phyloP scores from a whole-genome alignment of 495 filamentous ascomycete species.

The Neurospora sp. region DNA sequence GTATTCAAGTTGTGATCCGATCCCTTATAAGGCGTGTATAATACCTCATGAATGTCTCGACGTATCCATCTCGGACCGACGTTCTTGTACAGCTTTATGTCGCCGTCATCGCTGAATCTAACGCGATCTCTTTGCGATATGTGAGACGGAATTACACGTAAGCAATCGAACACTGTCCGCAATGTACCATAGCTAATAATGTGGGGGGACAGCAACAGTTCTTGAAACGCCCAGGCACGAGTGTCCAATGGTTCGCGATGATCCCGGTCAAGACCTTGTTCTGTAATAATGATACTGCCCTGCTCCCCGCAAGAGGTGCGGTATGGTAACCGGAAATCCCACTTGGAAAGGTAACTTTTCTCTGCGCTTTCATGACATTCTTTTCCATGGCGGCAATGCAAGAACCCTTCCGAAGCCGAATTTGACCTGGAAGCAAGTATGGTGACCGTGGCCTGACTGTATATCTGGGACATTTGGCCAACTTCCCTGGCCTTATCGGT shows the following conservation, averaged over 20 bases:
- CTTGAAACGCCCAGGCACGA: background rate
- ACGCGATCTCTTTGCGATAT: no score
- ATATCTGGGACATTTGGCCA: background rate
- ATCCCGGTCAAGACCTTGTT: background rate
- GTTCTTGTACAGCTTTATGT: no score
- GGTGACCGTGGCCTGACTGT: background rate
- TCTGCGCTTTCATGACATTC: background rate
- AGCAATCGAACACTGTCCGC: background rate
- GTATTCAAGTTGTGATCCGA: background rate
- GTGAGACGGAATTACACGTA: background rate
- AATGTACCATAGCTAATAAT: background rate
- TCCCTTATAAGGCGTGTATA: background rate
- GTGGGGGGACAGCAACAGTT: background rate
- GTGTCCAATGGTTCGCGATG: accelerated
- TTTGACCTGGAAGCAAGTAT: background rate
- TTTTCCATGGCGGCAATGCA: background rate
- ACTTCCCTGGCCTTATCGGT: slow-evolving; percentile 7
- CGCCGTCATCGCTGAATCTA: background rate
- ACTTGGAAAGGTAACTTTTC: background rate
- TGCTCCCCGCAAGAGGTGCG: background rate
- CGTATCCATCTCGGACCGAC: no score
- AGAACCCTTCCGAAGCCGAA: background rate
- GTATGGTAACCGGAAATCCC: background rate
- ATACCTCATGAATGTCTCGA: background rate
- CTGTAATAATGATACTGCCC: background rate